Percentiles rank a stretch among this genome's conserved stretches.
phyloP scores from a whole-genome alignment of 2,329 filamentous ascomycete species.

The Ophiostoma novo-ulmi region DNA sequence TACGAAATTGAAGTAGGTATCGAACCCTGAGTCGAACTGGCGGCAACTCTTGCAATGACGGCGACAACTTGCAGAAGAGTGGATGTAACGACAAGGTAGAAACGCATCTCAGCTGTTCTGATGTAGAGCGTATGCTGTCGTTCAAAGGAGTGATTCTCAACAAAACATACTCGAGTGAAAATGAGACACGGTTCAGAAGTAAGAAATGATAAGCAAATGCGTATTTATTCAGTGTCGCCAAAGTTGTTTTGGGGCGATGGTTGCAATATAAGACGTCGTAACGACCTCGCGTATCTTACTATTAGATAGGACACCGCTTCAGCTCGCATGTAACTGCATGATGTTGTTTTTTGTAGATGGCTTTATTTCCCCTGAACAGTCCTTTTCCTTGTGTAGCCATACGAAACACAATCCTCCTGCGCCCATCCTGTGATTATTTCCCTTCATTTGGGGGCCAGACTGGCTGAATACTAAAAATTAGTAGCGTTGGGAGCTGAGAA shows the following conservation, averaged over 20 bases:
- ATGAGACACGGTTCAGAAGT: background rate
- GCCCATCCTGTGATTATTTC: background rate
- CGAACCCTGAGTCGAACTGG: background rate
- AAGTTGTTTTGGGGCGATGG: background rate
- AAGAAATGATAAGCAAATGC: background rate
- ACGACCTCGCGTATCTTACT: background rate
- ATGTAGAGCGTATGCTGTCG: background rate
- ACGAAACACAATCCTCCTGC: conserved; percentile 1
- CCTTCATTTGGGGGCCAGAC: background rate
- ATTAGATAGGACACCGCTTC: background rate
- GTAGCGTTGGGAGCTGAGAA: background rate
- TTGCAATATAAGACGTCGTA: background rate
- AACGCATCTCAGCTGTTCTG: background rate
- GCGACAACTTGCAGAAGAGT: background rate
- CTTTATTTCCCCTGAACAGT: background rate
- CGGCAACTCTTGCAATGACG: background rate
- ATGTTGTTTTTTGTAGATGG: too few species aligned
- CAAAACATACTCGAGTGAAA: background rate
- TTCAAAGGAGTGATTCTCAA: background rate
- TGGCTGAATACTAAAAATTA: background rate
- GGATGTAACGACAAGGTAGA: background rate
- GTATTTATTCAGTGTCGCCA: background rate
- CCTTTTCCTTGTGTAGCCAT: background rate
- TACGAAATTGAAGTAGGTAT: background rate
- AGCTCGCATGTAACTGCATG: background rate